Evolutionary conservation across 805 yeast genomes (phyloP), one percentile per base, ranked within the genome.

Genomic region (Kluyveromyces starmeri): DNA sequence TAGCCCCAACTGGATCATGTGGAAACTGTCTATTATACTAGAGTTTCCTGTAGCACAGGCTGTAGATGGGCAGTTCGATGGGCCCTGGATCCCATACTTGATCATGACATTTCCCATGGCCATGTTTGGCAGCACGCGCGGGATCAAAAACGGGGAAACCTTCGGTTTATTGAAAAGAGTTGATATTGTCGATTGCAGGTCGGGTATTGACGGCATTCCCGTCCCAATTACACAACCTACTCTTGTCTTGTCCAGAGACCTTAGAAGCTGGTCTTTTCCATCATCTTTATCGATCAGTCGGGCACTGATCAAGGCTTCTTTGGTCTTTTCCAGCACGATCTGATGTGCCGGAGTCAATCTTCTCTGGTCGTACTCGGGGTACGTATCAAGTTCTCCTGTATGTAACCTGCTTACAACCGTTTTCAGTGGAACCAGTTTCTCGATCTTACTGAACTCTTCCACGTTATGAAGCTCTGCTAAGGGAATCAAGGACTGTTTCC

Each of bases 21-120:
- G 73, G 45, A 68, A 72, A 0, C 96, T 96, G 53, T 92, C 99
- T 3, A 97, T 97, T 31, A 92, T 78, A 0, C 96, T 72, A 51
- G 92, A 94, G 19, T 81, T 72, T 0, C 99, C 99, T 0, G 98
- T 86, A 4, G 99, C 95, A 64, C 99, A 92, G 1, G 98, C 98
- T 0, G 97, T 86, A 2, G 95, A 73, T 0, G 77, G 92, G 0
- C 94, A 65, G 51, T 88, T 96, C 27, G 83, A 73, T 2, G 95
- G 94, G 0, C 98, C 99, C 46, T 71, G 64, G 25, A 86, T 62
- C 1, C 82, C 81, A 47, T 76, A 73, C 43, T 73, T 69, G 37
- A 92, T 88, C 5, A 95, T 80, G 5, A 92, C 73, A 40, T 85
- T 77, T 3, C 97, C 96, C 1, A 88, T 85, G 0, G 95, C 95